A percentile compares a stretch with the other conserved stretches of the same genome.
Conservation (phyloP, 768 basidiomycete species). For the Kwoniella newhampshirensis region DNA sequence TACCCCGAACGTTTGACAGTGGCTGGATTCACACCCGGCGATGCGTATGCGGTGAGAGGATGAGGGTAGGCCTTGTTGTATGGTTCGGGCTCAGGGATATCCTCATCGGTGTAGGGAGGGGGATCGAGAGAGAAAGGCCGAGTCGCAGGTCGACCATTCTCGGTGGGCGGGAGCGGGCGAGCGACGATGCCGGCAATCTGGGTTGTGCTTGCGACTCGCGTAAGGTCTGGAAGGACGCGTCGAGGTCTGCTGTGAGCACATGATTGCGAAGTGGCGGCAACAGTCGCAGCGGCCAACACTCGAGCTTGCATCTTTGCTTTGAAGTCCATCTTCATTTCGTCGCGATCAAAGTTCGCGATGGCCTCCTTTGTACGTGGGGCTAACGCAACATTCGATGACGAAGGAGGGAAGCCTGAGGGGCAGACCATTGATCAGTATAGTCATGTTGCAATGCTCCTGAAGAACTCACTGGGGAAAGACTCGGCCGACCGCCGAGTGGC, state of each 20-base stretch:
- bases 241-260: not conserved
- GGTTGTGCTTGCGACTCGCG: slow-evolving; percentile 4
- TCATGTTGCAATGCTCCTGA: too few relatives aligned
- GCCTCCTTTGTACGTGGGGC: too few relatives aligned
- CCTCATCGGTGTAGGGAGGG: slow-evolving; percentile 31
- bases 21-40: slow-evolving; percentile 37
- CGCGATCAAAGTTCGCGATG: too few relatives aligned
- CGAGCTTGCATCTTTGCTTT: too few relatives aligned
- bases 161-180: not conserved
- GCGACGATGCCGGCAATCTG: slow-evolving; percentile 11
- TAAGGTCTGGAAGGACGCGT: slow-evolving; percentile 12
- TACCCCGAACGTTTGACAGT: slow-evolving; percentile 26
- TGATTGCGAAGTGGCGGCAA: too few relatives aligned
- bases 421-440: too few relatives aligned
- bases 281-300: too few relatives aligned
- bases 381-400: too few relatives aligned
- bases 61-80: slow-evolving; percentile 46
- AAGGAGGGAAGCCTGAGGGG: slow-evolving; percentile 1
- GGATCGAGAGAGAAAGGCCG: slow-evolving; percentile 30
- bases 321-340: too few relatives aligned
- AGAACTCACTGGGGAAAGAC: too few relatives aligned
- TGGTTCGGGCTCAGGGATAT: slow-evolving; percentile 35
- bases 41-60: slow-evolving; percentile 45
- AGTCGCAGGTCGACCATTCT: slow-evolving; percentile 17
- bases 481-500: not conserved